Evolutionary conservation across 2,329 filamentous ascomycete species (phyloP).

Genomic region (Pyrenochaeta sp.): DNA sequence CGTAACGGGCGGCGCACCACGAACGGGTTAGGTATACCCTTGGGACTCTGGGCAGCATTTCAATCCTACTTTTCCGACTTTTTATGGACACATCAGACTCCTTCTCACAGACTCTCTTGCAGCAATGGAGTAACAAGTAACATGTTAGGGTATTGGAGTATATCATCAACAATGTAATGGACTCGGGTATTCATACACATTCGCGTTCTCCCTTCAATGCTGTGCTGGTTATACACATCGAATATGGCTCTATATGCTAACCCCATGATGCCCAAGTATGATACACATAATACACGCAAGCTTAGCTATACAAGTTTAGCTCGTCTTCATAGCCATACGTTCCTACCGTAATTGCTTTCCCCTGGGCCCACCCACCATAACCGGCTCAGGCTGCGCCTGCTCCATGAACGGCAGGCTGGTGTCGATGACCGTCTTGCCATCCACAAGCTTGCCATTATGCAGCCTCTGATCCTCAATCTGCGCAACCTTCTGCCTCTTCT

Average conservation of each 20-base stretch:
- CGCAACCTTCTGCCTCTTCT: constrained; percentile 62
- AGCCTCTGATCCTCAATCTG: constrained; percentile 64
- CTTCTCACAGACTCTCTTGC: too few species aligned
- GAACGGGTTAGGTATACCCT: background rate
- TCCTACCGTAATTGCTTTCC: constrained; percentile 9
- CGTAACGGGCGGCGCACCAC: background rate
- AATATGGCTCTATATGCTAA: background rate
- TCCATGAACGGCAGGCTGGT: constrained; percentile 36
- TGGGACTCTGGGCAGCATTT: background rate
- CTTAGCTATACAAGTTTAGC: too few species aligned
- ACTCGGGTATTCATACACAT: background rate
- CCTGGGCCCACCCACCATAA: constrained; percentile 26
- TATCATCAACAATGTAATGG: too few species aligned
- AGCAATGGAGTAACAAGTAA: too few species aligned
- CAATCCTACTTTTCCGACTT: background rate
- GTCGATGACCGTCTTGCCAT: constrained; percentile 55
- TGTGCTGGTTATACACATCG: background rate
- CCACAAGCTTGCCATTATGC: constrained; percentile 65
- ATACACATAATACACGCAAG: background rate
- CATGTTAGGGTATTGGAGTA: too few species aligned
- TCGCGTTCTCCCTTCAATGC: background rate
- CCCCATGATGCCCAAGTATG: background rate
- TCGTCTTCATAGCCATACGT: too few species aligned
- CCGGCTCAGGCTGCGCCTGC: constrained; percentile 22
- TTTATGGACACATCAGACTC: too few species aligned